A percentile compares a stretch with the other conserved stretches of the same genome.
These are phyloP conservation scores for Seiridium unicorne DNA, from an alignment of 2,329 filamentous ascomycete genomes.

Conservation along the genomic window DNA sequence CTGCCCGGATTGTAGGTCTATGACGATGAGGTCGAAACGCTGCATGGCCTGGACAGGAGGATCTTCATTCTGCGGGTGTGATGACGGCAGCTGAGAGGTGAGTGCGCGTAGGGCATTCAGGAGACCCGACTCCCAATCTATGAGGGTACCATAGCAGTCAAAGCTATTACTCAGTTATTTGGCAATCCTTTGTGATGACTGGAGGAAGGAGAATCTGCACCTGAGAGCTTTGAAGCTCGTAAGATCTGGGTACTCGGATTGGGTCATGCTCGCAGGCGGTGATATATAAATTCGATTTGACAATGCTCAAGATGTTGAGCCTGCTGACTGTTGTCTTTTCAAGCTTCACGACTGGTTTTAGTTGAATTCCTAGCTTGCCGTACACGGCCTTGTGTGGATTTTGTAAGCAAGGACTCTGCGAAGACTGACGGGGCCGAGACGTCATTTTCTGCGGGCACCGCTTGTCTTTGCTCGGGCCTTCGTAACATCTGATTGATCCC, in stretches of 20 bases:
- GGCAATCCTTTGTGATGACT: not conserved
- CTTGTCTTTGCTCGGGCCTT: too few species aligned
- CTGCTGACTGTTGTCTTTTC: too few species aligned
- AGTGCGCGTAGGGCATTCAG: slow-evolving; percentile 49
- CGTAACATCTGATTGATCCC: too few species aligned
- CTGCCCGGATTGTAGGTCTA: slow-evolving; percentile 46
- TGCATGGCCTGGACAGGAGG: slow-evolving; percentile 36
- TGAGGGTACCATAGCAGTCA: slow-evolving; percentile 77
- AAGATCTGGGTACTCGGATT: slow-evolving; percentile 8
- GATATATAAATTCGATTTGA: not conserved
- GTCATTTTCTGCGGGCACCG: too few species aligned
- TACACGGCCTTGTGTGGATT: too few species aligned
- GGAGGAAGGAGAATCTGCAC: not conserved
- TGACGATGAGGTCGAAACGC: slow-evolving; percentile 46
- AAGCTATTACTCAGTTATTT: slow-evolving; percentile 46
- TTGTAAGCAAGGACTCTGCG: too few species aligned
- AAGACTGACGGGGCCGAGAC: too few species aligned
- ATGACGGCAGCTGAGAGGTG: slow-evolving; percentile 31
- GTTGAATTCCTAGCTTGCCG: too few species aligned
- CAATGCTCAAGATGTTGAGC: not conserved
- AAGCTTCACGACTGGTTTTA: too few species aligned
- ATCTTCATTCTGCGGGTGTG: slow-evolving; percentile 33
- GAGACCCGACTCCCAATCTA: slow-evolving; percentile 75
- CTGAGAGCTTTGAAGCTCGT: slow-evolving; percentile 32
- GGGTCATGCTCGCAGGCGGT: not conserved